Conservation (phyloP, 2,329 filamentous ascomycete species). For the Talaromyces sp. region DNA sequence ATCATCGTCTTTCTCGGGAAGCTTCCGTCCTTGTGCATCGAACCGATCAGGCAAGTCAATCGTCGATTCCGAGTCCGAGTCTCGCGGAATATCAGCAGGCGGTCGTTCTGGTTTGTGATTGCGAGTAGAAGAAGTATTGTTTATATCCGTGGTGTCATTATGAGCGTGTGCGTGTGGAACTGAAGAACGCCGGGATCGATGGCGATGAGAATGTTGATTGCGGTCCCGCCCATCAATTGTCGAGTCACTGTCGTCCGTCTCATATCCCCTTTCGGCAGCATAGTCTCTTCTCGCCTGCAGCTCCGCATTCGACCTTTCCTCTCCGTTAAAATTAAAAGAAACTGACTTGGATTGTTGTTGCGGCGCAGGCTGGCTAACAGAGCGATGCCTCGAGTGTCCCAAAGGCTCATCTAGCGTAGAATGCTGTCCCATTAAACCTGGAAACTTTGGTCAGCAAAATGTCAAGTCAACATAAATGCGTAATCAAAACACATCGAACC, state of each 20-base stretch:
- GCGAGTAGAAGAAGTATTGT: not conserved
- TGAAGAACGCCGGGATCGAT: constrained; percentile 13
- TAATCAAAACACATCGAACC: constrained; percentile 26
- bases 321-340: constrained; percentile 24
- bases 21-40: constrained; percentile 36
- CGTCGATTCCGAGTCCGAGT: constrained; percentile 39
- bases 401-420: constrained; percentile 2
- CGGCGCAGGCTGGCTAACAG: constrained; percentile 17
- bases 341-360: constrained; percentile 29
- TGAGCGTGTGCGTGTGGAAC: constrained; percentile 1
- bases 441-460: constrained; percentile 13
- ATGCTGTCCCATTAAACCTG: constrained; percentile 17
- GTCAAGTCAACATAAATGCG: not conserved
- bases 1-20: constrained; percentile 29
- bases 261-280: constrained; percentile 32
- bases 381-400: constrained; percentile 14
- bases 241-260: constrained; percentile 40
- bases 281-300: not conserved
- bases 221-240: constrained; percentile 25
- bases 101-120: not conserved
- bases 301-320: constrained; percentile 7
- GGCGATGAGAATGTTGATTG: constrained; percentile 20
- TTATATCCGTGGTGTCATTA: not conserved
- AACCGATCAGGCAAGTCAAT: constrained; percentile 42
- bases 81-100: constrained; percentile 9